These are phyloP conservation scores for Miscanthus sacchariflorus DNA, from an alignment of 202 grass and related monocot species.

Conservation along the genomic window DNA sequence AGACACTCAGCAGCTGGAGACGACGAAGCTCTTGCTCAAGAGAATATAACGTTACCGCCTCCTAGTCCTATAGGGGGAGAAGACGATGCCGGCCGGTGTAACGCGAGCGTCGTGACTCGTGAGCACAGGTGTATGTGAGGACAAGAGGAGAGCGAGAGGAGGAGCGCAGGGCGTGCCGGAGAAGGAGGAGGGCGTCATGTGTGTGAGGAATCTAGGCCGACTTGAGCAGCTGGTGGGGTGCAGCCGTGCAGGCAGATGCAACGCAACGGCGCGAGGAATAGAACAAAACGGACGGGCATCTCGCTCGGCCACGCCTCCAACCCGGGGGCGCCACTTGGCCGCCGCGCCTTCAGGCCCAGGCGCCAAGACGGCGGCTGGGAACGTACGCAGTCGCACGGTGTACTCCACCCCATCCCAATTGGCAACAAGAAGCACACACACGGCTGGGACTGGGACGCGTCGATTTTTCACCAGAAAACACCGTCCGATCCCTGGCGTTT, in stretches of 20 bases:
- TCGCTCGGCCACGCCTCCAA: conserved; percentile 22
- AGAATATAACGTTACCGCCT: conserved; percentile 21
- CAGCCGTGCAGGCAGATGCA: background rate
- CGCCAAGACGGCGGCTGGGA: background rate
- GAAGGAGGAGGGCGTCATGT: conserved; percentile 44
- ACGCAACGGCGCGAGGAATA: conserved; percentile 37
- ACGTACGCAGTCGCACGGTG: no score
- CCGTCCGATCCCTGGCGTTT: background rate
- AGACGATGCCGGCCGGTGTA: background rate
- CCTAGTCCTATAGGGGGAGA: background rate
- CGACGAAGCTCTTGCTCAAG: background rate
- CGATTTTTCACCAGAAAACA: background rate
- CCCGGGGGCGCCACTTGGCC: conserved; percentile 28
- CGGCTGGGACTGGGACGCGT: background rate
- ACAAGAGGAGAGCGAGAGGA: conserved; percentile 7
- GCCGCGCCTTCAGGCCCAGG: background rate
- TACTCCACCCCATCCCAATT: background rate
- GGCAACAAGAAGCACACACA: background rate
- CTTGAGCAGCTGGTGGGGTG: conserved; percentile 39
- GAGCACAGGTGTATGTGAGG: conserved; percentile 44
- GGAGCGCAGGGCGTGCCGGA: conserved; percentile 48
- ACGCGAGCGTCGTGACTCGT: background rate
- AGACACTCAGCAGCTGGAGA: background rate
- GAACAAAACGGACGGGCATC: conserved; percentile 50
- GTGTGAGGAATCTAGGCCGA: conserved; percentile 59